Evolutionary conservation across 2,329 filamentous ascomycete species (phyloP).

Genomic region (Exutisphaerella laricina): DNA sequence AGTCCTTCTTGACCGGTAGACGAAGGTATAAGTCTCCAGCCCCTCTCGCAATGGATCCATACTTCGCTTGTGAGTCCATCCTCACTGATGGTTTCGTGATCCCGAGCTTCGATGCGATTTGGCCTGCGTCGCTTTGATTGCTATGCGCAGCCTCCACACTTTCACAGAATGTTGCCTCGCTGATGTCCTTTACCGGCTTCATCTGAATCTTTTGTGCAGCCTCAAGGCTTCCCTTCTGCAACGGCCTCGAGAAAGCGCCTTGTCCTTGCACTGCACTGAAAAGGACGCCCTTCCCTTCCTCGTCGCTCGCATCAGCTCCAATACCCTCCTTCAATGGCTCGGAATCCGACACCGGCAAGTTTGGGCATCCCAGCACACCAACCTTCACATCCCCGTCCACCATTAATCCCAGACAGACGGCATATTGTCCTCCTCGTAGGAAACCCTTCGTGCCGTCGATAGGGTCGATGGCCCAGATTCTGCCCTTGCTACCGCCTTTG

Average conservation of each 20-base stretch:
- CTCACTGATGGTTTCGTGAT: constrained; percentile 86
- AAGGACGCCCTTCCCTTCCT: constrained; percentile 73
- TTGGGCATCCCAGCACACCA: constrained; percentile 91
- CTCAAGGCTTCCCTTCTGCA: constrained; percentile 52
- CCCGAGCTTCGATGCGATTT: constrained; percentile 76
- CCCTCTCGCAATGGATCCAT: constrained; percentile 88
- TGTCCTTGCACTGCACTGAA: constrained; percentile 77
- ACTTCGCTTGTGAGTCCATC: constrained; percentile 98
- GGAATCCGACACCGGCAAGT: constrained; percentile 81
- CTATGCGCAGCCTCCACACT: constrained; percentile 92
- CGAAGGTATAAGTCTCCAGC: constrained; percentile 93
- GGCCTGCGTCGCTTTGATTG: constrained; percentile 77
- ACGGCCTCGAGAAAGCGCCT: constrained; percentile 73
- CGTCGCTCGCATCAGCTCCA: constrained; percentile 67
- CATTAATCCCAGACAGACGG: constrained; percentile 86
- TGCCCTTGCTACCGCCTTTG: constrained; percentile 63
- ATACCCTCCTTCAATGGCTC: constrained; percentile 65
- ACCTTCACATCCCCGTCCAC: constrained; percentile 91
- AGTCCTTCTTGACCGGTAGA: constrained; percentile 75
- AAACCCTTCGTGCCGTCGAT: constrained; percentile 99
- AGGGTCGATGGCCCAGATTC: constrained; percentile 95
- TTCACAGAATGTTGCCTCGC: constrained; percentile 88
- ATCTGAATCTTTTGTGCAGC: constrained; percentile 65
- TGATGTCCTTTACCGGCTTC: constrained; percentile 67
- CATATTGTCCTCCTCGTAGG: constrained; percentile 91